These are phyloP conservation scores for Rhodamnia argentea DNA, from an alignment of 345 rosid genomes.

Conservation along the genomic window DNA sequence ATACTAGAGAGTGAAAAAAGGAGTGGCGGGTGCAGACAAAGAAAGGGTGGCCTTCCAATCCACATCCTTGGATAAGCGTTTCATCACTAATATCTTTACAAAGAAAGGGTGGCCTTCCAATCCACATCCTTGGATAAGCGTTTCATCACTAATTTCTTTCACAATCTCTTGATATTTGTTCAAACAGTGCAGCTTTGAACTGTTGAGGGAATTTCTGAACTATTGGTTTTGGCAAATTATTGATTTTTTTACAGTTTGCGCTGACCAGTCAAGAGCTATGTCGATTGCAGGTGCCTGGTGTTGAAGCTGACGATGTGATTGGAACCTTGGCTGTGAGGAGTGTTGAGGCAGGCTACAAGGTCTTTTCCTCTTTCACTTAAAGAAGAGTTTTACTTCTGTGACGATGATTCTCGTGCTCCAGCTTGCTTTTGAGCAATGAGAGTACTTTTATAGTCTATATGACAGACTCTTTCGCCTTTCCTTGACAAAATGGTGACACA, in stretches of 20 bases:
- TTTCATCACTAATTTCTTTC: not conserved
- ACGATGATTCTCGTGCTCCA: not conserved
- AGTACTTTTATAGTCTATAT: not conserved
- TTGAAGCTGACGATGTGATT: conserved; percentile 98
- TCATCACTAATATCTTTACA: too few relatives aligned
- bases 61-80: too few relatives aligned
- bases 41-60: not conserved
- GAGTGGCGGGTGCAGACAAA: not conserved
- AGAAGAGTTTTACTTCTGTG: not conserved
- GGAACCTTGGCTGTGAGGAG: conserved; percentile 88
- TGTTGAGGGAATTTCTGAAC: not conserved
- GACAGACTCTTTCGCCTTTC: not conserved
- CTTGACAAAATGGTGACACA: not conserved
- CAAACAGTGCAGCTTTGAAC: not conserved
- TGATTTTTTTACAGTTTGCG: not conserved
- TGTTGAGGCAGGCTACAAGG: conserved; percentile 76
- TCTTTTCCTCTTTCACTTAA: not conserved
- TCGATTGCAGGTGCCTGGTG: conserved; percentile 77
- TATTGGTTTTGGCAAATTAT: not conserved
- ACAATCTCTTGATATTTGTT: not conserved
- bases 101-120: not conserved
- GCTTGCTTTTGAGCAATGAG: not conserved
- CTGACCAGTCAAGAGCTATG: conserved; percentile 16
- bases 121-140: not conserved
- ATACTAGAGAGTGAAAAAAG: not conserved